A percentile compares a stretch with the other conserved stretches of the same genome.
These are phyloP conservation scores for Dunaliella sp. DNA, from an alignment of 139 green algal species.

Conservation along the genomic window DNA sequence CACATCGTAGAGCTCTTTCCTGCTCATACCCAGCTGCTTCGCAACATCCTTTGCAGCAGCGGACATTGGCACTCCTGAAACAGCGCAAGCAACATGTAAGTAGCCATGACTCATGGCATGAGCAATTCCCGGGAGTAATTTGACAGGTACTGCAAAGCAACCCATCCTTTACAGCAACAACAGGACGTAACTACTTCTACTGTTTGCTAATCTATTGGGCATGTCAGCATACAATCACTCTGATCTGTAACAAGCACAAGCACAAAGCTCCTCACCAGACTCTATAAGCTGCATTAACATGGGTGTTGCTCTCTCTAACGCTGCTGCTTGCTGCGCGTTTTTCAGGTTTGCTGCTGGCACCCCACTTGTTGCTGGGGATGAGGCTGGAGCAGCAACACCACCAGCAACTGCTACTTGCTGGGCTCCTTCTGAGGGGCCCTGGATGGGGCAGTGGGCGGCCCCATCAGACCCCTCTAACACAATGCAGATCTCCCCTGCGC, in stretches of 20 bases:
- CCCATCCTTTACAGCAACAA: neutral
- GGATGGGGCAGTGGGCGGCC: neutral
- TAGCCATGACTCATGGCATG: constrained; percentile 17
- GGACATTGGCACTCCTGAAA: constrained; percentile 13
- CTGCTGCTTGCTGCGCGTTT: neutral
- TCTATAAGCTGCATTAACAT: neutral
- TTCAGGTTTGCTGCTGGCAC: neutral
- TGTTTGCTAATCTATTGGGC: neutral
- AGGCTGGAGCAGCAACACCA: constrained; percentile 4
- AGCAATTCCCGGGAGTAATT: neutral
- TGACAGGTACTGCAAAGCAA: neutral
- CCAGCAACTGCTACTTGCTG: constrained; percentile 1
- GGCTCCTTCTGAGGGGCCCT: neutral
- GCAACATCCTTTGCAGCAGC: constrained; percentile 37
- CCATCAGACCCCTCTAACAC: constrained; percentile 64
- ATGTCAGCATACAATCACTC: neutral
- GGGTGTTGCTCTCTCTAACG: neutral
- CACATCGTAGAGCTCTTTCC: constrained; percentile 35
- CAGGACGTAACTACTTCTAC: neutral
- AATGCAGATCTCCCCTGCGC: constrained; percentile 69
- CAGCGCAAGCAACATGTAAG: constrained; percentile 30
- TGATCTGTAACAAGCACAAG: neutral
- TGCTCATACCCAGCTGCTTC: constrained; percentile 29
- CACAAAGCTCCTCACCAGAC: neutral
- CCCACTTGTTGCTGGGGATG: neutral